phyloP scores from a whole-genome alignment of 768 basidiomycete genomes.

The Suillus cothurnatus region DNA sequence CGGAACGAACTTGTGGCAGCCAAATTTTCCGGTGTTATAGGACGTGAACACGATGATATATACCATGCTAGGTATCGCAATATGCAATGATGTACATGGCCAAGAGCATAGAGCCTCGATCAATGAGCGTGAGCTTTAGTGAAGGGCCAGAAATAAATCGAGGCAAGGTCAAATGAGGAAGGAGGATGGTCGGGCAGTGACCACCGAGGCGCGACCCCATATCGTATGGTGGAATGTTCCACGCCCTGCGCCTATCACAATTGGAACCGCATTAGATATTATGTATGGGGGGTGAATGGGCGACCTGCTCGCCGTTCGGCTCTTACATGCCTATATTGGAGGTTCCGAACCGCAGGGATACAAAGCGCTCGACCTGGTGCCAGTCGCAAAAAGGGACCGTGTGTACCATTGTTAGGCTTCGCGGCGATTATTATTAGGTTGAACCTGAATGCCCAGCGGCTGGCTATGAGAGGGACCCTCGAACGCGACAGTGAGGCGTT shows the following conservation, averaged over 20 bases:
- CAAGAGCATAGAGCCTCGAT: neutral
- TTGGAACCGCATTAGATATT: slow-evolving; percentile 5
- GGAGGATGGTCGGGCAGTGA: neutral
- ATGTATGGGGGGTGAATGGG: neutral
- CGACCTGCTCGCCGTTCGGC: slow-evolving; percentile 13
- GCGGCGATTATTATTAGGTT: slow-evolving; percentile 13
- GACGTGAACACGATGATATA: neutral
- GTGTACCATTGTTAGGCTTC: slow-evolving; percentile 10
- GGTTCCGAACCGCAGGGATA: slow-evolving; percentile 8
- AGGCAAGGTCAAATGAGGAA: slow-evolving; percentile 2
- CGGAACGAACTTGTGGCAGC: slow-evolving; percentile 18
- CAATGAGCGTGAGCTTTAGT: neutral
- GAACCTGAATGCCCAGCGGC: neutral
- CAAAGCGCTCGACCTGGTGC: neutral
- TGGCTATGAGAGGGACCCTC: slow-evolving; percentile 1
- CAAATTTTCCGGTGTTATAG: slow-evolving; percentile 1
- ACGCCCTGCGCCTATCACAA: slow-evolving; percentile 18
- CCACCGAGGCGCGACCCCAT: slow-evolving; percentile 8
- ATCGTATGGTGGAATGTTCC: slow-evolving; percentile 28
- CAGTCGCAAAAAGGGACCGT: slow-evolving; percentile 12
- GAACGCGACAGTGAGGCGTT: slow-evolving; percentile 9
- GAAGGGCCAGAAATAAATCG: slow-evolving; percentile 3
- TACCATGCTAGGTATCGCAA: neutral
- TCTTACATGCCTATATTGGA: slow-evolving; percentile 13
- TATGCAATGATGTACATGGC: neutral